Base-by-base conservation (phyloP, 2,329 filamentous ascomycete genomes). In the Alternaria hordeiaustralica region DNA sequence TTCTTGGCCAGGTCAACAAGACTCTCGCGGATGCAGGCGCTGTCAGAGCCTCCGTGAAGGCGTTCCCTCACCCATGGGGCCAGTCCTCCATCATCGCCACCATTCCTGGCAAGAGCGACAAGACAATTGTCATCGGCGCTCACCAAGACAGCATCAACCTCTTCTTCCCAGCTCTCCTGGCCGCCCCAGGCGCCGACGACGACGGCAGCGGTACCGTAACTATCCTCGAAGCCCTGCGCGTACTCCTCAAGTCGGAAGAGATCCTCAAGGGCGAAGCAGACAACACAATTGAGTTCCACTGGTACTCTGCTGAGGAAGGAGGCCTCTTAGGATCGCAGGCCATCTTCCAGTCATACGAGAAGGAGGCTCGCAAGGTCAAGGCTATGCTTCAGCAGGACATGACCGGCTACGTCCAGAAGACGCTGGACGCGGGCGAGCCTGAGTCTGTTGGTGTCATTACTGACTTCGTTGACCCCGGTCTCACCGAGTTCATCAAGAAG, bases 351-450 rank as follows among this genome's bases (percentile, higher is more conserved):
- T 83, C 87, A 8, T 98, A 98, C 76, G 90, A 92, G 80, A 88
- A 90, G 78, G 81, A 87, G 21, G 86, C 87, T 30, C 87, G 90
- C 25, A 89, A 95, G 69, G 87, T 98, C 79, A 96, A 95, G 83
- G 95, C 95, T 33, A 98, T 98, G 96, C 87, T 98, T 58, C 95
- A 98, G 83, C 95, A 98, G 82, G 95, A 98, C 81, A 98, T 98
- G 95, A 79, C 78, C 2, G 95, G 95, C 18, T 97, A 91, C 78
- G 87, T 94, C 6, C 89, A 94, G 78, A 90, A 90, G 74, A 97
- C 94, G 0, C 82, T 96, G 20, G 92, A 96, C 69, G 90, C 92
- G 4, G 94, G 94, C 63, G 86, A 92, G 80, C 87, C 89, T 6
- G 95, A 97, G 84, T 91, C 89, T 49, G 92, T 98, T 3, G 95